Evolutionary conservation across 2,329 filamentous ascomycete species (phyloP), one percentile per base, ranked within the genome.

Genomic region (Scedosporium dehoogii): DNA sequence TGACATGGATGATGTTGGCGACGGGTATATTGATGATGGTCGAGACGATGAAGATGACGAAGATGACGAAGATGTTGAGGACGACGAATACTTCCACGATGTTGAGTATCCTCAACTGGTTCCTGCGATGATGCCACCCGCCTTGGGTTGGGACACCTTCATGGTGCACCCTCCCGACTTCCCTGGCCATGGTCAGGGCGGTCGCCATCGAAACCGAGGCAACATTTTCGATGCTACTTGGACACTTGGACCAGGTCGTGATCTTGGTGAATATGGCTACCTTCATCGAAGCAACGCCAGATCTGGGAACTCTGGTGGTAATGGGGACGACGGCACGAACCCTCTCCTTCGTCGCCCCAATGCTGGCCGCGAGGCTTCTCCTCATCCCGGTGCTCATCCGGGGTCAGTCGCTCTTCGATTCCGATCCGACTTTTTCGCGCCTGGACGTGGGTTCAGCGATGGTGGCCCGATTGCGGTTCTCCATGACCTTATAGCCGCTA

Each of bases 261-360:
- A 85, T 51, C 68, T 80, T 61, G 74, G 82, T 63, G 80, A 82
- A 68, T 76, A 78, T 53, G 80, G 73, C 66, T 79, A 78, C 64
- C 79, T 74, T 78, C 74, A 74, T 23, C 73, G 83, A 66, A 75
- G 79, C 64, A 81, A 85, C 68, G 79, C 60, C 6, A 18, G 84
- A 63, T 73, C 81, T 61, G 79, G 79, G 57, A 77, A 76, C 21
- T 78, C 82, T 38, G 76, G 83, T 60, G 80, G 83, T 63, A 80
- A 80, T 29, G 81, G 83, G 41, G 91, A 96, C 66, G 92, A 97
- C 71, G 92, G 91, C 3, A 81, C 86, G 23, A 97, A 97, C 70
- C 93, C 93, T 53, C 80, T 97, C 12, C 84, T 97, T 61, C 88
- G 92, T 66, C 87, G 90, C 56, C 74, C 71, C 58, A 75, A 77